Evolutionary conservation across 2,329 filamentous ascomycete genomes (phyloP), one percentile per base, ranked within the genome.

Genomic region (Fusarium sp.): DNA sequence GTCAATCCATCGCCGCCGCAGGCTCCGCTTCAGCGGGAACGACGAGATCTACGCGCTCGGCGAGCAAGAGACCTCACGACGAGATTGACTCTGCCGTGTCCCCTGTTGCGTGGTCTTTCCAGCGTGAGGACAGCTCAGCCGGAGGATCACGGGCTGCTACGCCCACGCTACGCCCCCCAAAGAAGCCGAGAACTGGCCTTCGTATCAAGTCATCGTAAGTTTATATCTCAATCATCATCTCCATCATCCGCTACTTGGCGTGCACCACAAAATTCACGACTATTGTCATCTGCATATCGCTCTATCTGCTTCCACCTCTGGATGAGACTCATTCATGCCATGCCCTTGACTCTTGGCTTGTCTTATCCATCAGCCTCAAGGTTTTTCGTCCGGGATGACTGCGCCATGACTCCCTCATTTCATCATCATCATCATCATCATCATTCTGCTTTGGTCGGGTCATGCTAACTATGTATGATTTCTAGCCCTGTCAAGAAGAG

Each of bases 401-500:
- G 48, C 60, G 17, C 42, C 15, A 41, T n/a, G 47, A 44, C 13
- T 15, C 41, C 22, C 22, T 44, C 48, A 48, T 41, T 47, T 24
- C 30, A 39, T 20, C 30, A 30, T 30, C 14, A 15, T 26, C 34
- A 38, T 47, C 36, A 38, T 24, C 30, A 39, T 20, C 32, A 34
- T 34, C 14, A 17, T 41, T 36, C 32, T 30, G 18, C 6, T 44
- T 47, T 17, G 26, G 18, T 34, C 20, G 39, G 48, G 56, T 39
- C 55, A 57, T 69, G 69, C 79, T 80, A 73, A 79, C 72, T 70
- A 73, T 61, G 60, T 77, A 57, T 75, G 79, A 47, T 62, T 44
- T 74, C 55, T 80, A 95, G 93, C 75, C 93, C 93, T 17, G 79
- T 84, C 50, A 95, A 95, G 85, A 94, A 93, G 84, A 92, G 92